phyloP scores from a whole-genome alignment of 805 yeast species.

The Naumovozyma dairenensis region DNA sequence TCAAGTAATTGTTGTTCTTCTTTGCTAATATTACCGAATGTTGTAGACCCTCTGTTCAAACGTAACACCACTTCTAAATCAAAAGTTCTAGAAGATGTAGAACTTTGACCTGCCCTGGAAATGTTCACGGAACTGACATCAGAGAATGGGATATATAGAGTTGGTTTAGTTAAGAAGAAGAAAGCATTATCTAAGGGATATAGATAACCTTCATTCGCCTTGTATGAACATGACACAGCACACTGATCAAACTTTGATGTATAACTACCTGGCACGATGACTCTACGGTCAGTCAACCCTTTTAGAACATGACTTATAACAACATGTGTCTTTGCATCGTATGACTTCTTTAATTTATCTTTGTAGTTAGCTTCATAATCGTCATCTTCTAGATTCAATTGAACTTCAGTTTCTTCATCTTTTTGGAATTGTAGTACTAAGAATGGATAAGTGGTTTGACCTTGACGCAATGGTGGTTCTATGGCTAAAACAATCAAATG shows the following conservation, averaged over 20 bases:
- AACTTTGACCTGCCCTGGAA: constrained; percentile 79
- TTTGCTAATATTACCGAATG: constrained; percentile 79
- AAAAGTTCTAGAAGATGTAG: constrained; percentile 75
- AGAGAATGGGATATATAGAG: constrained; percentile 77
- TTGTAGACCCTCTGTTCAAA: constrained; percentile 58
- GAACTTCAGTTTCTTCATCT: constrained; percentile 87
- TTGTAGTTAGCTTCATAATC: constrained; percentile 71
- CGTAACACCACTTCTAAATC: constrained; percentile 75
- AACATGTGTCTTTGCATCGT: constrained; percentile 76
- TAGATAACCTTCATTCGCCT: constrained; percentile 90
- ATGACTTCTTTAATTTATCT: constrained; percentile 59
- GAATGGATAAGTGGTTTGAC: constrained; percentile 93
- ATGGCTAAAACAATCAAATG: constrained; percentile 82
- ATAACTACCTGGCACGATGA: constrained; percentile 77
- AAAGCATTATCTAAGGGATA: constrained; percentile 90
- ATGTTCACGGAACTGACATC: constrained; percentile 71
- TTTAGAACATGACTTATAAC: constrained; percentile 82
- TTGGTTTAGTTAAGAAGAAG: constrained; percentile 87
- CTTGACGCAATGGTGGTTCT: constrained; percentile 96
- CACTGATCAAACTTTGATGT: constrained; percentile 68
- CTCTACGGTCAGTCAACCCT: constrained; percentile 81
- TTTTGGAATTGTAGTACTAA: constrained; percentile 79
- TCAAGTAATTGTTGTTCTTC: constrained; percentile 83
- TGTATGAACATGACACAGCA: constrained; percentile 83
- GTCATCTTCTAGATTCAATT: constrained; percentile 72